A percentile compares a stretch with the other conserved stretches of the same genome.
Conservation (phyloP, 306 rosid species). For the Casuarina glauca region DNA sequence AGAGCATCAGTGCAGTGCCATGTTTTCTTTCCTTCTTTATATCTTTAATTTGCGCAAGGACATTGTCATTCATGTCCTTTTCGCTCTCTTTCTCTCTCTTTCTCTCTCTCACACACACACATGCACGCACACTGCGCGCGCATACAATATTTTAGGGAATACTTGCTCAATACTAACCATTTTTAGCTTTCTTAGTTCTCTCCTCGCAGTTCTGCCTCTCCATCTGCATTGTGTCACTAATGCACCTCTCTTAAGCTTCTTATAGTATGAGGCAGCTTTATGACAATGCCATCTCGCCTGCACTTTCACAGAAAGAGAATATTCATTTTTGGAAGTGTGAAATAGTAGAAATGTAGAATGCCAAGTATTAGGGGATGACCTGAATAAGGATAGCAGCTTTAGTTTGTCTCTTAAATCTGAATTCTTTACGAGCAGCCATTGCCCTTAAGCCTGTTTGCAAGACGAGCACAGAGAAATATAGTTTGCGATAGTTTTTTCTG, state of each 20-base stretch:
- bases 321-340: conserved; percentile 18
- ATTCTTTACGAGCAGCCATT: conserved; percentile 75
- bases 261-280: conserved; percentile 64
- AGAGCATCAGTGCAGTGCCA: background rate
- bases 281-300: conserved; percentile 94
- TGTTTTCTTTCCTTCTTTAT: background rate
- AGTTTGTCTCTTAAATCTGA: conserved; percentile 62
- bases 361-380: conserved; percentile 47
- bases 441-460: conserved; percentile 90
- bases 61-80: background rate
- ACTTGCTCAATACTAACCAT: conserved; percentile 53
- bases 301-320: conserved; percentile 25
- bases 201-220: conserved; percentile 74
- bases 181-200: conserved; percentile 91
- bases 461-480: conserved; percentile 59
- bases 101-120: no score
- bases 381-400: conserved; percentile 77
- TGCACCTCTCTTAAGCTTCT: conserved; percentile 80
- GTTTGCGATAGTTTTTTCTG: conserved; percentile 54
- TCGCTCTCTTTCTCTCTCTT: no score
- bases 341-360: background rate
- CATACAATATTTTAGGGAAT: background rate
- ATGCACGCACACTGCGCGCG: no score
- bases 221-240: conserved; percentile 73
- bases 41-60: background rate